Evolutionary conservation across 495 filamentous ascomycete genomes (phyloP).

Genomic region (Astrothelium subdiscretum): DNA sequence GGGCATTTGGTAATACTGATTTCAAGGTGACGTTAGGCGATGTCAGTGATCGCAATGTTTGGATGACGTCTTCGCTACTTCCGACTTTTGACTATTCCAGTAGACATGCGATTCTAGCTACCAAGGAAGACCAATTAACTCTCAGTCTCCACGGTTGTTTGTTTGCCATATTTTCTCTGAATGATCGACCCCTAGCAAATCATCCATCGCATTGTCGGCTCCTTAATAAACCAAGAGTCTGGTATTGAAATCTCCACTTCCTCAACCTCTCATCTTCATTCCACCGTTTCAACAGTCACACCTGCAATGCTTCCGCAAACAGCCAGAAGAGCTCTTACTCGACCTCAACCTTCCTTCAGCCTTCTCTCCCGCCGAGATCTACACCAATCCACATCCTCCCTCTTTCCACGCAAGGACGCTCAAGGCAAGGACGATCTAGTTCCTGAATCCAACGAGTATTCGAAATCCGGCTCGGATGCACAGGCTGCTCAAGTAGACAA

Average conservation of each 20-base stretch:
- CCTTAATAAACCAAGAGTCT: background rate
- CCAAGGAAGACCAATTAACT: too few species aligned
- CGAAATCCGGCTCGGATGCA: conserved; percentile 47
- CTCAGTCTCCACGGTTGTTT: too few species aligned
- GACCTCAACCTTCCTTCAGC: background rate
- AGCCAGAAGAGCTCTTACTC: background rate
- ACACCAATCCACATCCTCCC: background rate
- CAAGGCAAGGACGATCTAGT: conserved; percentile 45
- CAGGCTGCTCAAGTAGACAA: conserved; percentile 31
- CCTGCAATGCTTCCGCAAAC: background rate
- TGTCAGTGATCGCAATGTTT: background rate
- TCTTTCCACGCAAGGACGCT: conserved; percentile 24
- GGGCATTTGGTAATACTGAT: background rate
- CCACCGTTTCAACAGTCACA: too few species aligned
- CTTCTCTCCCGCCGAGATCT: background rate
- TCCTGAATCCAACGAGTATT: conserved; percentile 44
- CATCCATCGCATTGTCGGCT: background rate
- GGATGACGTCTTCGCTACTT: background rate
- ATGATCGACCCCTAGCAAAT: background rate
- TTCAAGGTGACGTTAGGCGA: background rate
- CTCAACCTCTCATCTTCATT: background rate
- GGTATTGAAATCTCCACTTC: background rate
- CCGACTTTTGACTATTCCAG: too few species aligned
- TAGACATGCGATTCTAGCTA: too few species aligned
- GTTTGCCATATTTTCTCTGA: too few species aligned